Evolutionary conservation across 2,329 filamentous ascomycete species (phyloP), one percentile per base, ranked within the genome.

Genomic region (Truncatella angustata): DNA sequence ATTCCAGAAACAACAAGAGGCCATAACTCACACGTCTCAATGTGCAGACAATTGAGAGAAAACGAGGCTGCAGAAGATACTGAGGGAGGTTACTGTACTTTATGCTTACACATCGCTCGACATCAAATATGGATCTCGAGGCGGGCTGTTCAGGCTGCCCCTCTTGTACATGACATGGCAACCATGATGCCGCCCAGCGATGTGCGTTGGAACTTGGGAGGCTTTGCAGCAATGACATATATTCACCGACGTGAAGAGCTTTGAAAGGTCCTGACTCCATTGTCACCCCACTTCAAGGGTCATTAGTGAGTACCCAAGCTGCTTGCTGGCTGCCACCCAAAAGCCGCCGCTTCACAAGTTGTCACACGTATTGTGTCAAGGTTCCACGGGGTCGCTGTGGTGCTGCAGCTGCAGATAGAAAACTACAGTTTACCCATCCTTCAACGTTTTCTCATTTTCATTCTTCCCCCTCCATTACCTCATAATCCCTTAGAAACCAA

Each of bases 81-180:
- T 46, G 24, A 20, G 11, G 43, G 43, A 28, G 26, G 26, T 23
- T 46, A 14, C 28, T 23, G 24, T 43, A 10, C 24, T 23, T 32
- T n/a, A 46, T 34, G 43, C 43, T 46, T 46, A 46, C 43, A 43
- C 28, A 43, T 43, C 43, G 43, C 43, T 35, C 34, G 43, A 46
- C 32, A 46, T 28, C 32, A 46, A 46, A 46, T 16, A 44, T 44
- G 40, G 40, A 30, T 30, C 40, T 24, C 40, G 11, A 21, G 14
- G 21, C 28, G 40, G n/a, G n/a, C n/a, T n/a, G n/a, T n/a, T n/a
- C n/a, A n/a, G n/a, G n/a, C n/a, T n/a, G n/a, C n/a, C n/a, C n/a
- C n/a, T n/a, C n/a, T n/a, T n/a, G 16, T 30, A 30, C 40, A 14
- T 30, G 20, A 14, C 14, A 26, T 7, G 18, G 21, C 23, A 12